A percentile compares a stretch with the other conserved stretches of the same genome.
phyloP scores from a whole-genome alignment of 2,329 filamentous ascomycete species.

The Aspergillus ibericus region DNA sequence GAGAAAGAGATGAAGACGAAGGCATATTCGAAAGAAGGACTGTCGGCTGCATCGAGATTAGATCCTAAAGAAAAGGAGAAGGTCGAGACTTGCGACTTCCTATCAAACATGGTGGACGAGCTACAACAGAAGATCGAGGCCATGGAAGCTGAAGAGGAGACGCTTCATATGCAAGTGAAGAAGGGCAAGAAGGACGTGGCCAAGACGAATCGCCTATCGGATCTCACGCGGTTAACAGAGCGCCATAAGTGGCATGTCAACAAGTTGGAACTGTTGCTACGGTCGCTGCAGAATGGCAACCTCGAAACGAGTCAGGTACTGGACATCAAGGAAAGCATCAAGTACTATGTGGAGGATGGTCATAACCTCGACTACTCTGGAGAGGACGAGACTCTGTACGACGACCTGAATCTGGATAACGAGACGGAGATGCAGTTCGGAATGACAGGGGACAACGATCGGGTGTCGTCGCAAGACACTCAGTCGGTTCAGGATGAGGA shows the following conservation, averaged over 20 bases:
- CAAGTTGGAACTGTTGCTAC: conserved; percentile 86
- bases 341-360: conserved; percentile 91
- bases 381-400: conserved; percentile 92
- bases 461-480: conserved; percentile 89
- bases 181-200: conserved; percentile 85
- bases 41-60: conserved; percentile 86
- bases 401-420: conserved; percentile 87
- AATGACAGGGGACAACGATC: conserved; percentile 76
- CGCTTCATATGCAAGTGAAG: conserved; percentile 84
- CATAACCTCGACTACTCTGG: conserved; percentile 80
- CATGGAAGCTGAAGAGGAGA: conserved; percentile 85
- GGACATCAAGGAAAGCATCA: conserved; percentile 86
- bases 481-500: conserved; percentile 88
- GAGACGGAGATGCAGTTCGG: conserved; percentile 82
- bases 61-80: conserved; percentile 98
- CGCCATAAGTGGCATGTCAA: conserved; percentile 95
- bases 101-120: conserved; percentile 84
- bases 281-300: conserved; percentile 88
- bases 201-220: conserved; percentile 84
- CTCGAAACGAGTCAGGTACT: conserved; percentile 84
- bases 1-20: conserved; percentile 99
- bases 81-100: conserved; percentile 80
- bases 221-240: conserved; percentile 81
- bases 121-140: conserved; percentile 91
- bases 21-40: conserved; percentile 95